Evolutionary conservation across 768 basidiomycete genomes (phyloP).

Genomic region (Neoboletus magnificus): DNA sequence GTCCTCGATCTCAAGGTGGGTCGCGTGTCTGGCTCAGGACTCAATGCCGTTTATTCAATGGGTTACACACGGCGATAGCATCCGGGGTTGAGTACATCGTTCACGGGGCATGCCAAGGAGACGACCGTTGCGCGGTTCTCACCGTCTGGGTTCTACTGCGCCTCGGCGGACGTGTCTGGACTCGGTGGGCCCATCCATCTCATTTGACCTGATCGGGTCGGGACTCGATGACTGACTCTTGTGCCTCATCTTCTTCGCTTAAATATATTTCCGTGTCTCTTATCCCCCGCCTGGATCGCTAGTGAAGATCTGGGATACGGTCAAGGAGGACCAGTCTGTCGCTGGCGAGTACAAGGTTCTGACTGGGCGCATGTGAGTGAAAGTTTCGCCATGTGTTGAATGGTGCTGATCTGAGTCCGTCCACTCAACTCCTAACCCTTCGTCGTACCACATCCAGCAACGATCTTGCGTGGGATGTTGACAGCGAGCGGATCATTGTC

Average conservation of each 20-base stretch:
- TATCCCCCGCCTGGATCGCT: background rate
- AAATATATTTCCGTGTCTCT: background rate
- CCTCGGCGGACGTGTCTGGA: constrained; percentile 81
- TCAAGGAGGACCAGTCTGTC: constrained; percentile 77
- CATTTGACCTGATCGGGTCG: background rate
- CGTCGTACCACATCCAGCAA: constrained; percentile 49
- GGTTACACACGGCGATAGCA: constrained; percentile 44
- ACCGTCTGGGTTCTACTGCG: constrained; percentile 93
- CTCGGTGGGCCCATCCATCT: constrained; percentile 52
- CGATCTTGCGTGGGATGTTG: constrained; percentile 95
- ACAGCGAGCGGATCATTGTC: constrained; percentile 92
- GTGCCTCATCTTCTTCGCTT: background rate
- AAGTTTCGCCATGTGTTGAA: background rate
- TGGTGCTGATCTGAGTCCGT: background rate
- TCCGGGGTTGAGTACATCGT: constrained; percentile 57
- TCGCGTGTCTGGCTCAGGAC: background rate
- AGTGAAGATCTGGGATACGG: constrained; percentile 93
- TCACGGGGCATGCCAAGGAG: constrained; percentile 78
- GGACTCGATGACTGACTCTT: background rate
- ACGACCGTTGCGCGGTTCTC: constrained; percentile 89
- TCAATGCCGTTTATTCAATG: background rate
- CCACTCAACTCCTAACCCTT: no score
- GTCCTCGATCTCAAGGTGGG: constrained; percentile 80
- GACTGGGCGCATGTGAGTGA: constrained; percentile 62
- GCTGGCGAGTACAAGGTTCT: constrained; percentile 80